Evolutionary conservation across 192 early-diverging fungal species (phyloP), one percentile per base, ranked within the genome.

Genomic region (Funneliformis geosporum): DNA sequence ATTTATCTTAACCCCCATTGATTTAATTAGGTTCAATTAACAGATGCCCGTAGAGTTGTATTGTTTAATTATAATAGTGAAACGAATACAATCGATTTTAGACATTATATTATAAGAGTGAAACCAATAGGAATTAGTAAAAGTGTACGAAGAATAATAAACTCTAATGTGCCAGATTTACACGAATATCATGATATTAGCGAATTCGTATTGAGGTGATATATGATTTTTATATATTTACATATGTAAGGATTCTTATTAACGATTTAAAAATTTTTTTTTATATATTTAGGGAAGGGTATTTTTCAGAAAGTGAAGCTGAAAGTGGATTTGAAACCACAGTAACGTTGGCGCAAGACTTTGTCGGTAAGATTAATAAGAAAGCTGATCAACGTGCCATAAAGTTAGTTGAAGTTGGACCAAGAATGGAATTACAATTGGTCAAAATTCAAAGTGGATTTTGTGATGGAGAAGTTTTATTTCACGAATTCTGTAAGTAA

Each of bases 31-130:
- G 97, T 99, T 95, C 93, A 92, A 86, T 84, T 98, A 46, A 80
- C 93, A 0, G 93, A 97, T 18, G 96, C 96, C 18, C 88, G 94
- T 12, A 93, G 98, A 66, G 94, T 99, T 5, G 90, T 99, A 59
- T 85, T 99, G 67, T 94, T 97, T 78, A 96, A 96, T 85, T 94
- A 94, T 80, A 95, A 98, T 84, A 83, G 85, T 43, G 94, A 92
- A 68, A 95, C 95, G 0, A 90, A 89, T 5, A 83, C 86, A 66
- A 93, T 99, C 60, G 96, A 97, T 83, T 93, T 98, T 81, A 90
- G 98, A n/a, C 98, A 99, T 81, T 99, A 96, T 82, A 86, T 85
- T 65, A 93, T 99, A 70, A 90, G 87, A 11, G 94, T 99, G 62
- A 96, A 96, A 83, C 87, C 91, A 9, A 91, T 93, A 5, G 97